Evolutionary conservation across 1,139 yeast genomes (phyloP).

Genomic region (Lodderomyces elongisporus): DNA sequence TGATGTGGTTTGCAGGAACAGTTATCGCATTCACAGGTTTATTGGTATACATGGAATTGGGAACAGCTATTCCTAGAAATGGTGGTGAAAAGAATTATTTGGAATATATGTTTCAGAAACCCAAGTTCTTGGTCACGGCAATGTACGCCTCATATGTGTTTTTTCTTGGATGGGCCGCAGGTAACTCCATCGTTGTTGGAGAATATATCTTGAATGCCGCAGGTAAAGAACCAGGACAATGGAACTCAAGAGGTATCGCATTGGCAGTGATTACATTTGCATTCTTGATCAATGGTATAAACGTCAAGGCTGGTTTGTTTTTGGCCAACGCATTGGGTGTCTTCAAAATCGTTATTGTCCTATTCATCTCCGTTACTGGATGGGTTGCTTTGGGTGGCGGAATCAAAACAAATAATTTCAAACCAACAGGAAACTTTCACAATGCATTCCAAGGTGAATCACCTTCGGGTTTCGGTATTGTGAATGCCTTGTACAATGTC

Average conservation of each 20-base stretch:
- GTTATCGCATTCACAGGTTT: conserved; percentile 70
- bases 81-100: conserved; percentile 88
- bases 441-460: conserved; percentile 55
- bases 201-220: conserved; percentile 63
- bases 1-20: conserved; percentile 77
- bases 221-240: conserved; percentile 58
- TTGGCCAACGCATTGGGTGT: conserved; percentile 66
- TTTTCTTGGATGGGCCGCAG: conserved; percentile 82
- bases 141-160: conserved; percentile 75
- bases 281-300: conserved; percentile 57
- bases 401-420: conserved; percentile 43
- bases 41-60: conserved; percentile 77
- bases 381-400: conserved; percentile 81
- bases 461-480: conserved; percentile 73
- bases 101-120: conserved; percentile 65
- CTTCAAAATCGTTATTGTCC: conserved; percentile 64
- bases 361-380: conserved; percentile 68
- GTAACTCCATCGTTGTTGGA: conserved; percentile 54
- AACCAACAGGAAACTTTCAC: conserved; percentile 53
- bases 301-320: conserved; percentile 61
- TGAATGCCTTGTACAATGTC: conserved; percentile 71
- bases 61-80: conserved; percentile 76
- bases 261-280: conserved; percentile 70
- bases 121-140: conserved; percentile 64
- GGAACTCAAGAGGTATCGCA: conserved; percentile 76